Percentiles rank a stretch among this genome's conserved stretches.
These are phyloP conservation scores for Corymbia citriodora DNA, from an alignment of 441 rosid species.

Conservation along the genomic window DNA sequence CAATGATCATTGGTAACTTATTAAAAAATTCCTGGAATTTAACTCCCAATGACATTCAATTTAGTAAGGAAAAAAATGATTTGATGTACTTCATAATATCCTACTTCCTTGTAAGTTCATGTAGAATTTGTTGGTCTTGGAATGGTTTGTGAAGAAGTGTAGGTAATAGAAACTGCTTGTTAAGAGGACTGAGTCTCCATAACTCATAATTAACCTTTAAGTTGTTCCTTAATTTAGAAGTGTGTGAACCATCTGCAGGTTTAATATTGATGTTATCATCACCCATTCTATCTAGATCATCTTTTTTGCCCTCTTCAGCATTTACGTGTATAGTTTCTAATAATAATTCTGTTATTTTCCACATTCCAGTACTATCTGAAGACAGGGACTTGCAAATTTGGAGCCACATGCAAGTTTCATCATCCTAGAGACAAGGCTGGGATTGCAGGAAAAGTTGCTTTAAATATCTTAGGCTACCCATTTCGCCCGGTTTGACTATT, in stretches of 20 bases:
- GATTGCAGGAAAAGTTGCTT: constrained; percentile 80
- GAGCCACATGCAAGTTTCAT: constrained; percentile 99
- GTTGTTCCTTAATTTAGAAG: neutral
- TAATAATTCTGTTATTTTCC: constrained; percentile 5
- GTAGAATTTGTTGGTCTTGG: neutral
- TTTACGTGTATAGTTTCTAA: neutral
- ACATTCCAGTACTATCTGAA: constrained; percentile 73
- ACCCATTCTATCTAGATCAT: neutral
- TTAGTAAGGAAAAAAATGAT: neutral
- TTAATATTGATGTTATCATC: neutral
- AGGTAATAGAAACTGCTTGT: neutral
- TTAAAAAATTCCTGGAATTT: neutral
- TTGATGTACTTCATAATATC: neutral
- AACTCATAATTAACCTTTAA: neutral
- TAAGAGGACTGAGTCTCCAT: neutral
- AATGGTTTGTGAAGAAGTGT: neutral
- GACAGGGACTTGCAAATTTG: constrained; percentile 99
- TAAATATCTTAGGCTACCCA: constrained; percentile 92
- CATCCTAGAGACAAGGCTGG: constrained; percentile 99
- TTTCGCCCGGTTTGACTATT: constrained; percentile 67
- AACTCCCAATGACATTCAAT: neutral
- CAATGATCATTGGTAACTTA: neutral
- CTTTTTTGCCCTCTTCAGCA: neutral
- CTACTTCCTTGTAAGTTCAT: neutral
- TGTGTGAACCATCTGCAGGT: neutral